Evolutionary conservation across 192 early-diverging fungal species (phyloP), one percentile per base, ranked within the genome.

Genomic region (Ambispora gerdemannii): DNA sequence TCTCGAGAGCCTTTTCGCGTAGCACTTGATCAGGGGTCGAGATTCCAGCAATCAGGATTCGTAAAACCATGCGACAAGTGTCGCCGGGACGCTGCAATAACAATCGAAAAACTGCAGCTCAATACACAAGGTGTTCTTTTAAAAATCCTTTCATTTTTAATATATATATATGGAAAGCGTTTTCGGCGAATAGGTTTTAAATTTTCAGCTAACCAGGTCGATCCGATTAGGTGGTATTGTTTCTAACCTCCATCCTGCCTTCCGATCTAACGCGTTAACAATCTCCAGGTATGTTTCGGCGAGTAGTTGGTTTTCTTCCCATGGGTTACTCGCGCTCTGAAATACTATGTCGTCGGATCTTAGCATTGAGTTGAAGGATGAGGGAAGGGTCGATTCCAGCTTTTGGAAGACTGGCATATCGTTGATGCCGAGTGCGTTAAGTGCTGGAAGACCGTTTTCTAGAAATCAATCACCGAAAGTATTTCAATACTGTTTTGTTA

Each of bases 251-350:
- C 68, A 70, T 20, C 58, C 56, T 22, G 68, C 22, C 32, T n/a
- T 70, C 38, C 6, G 38, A 59, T 70, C 68, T 22, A 70, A 24
- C 13, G n/a, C 22, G 55, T 70, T 35, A 28, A 70, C 20, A 60
- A 70, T 49, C 24, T 61, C 68, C 27, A 60, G 32, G 24, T 60
- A 70, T 3, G 55, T 33, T n/a, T 49, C 24, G 11, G 56, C 32
- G 3, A 70, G 25, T 0, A 4, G 1, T 13, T 30, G 4, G 32
- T 60, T 60, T 17, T 70, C 68, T 70, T 70, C 68, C 68, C 68
- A 70, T 22, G 68, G 68, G 47, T 70, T 70, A 60, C 68, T 70
- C 3, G 68, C 35, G 50, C 68, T 70, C 50, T 70, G 68, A 33
- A 61, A 70, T 15, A 70, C 10, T 7, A 60, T 60, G n/a, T 70